Base-by-base conservation (phyloP, 768 basidiomycete genomes). In the Russula foetens region DNA sequence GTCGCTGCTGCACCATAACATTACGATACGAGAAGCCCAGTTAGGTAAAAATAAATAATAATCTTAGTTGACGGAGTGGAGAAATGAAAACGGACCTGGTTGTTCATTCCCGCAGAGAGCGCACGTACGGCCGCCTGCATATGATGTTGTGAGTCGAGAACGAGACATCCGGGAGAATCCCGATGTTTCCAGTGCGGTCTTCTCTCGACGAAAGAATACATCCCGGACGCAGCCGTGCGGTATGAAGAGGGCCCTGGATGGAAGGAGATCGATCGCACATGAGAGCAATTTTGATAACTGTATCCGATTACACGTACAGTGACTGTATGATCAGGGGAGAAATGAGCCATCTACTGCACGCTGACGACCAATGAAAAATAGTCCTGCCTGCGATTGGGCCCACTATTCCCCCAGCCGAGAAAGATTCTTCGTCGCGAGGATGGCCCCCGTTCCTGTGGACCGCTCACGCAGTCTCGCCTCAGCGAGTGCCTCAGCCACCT, bases 391-490 rank as follows among this genome's bases (percentile, higher is more conserved):
- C 15, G 19, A 45, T 28, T 21, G 54, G 15, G 26, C 26, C 21
- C n/a, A 17, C 35, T 24, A 15, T n/a, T 17, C 17, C 24, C 35
- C 38, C 9, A n/a, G 17, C 19, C 14, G 31, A 24, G 11, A 38
- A 6, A 41, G 46, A n/a, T 33, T 7, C 48, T 51, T 51, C 39
- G 31, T 49, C 24, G 53, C 41, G 26, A 50, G 9, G 24, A 21
- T 26, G 33, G 57, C 15, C 23, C 31, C 4, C 28, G 48, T 61
- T 45, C 54, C 60, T 38, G 49, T 51, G 54, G 59, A 49, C 24
- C 21, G n/a, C 38, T 31, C 21, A 38, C n/a, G n/a, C n/a, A n/a
- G n/a, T n/a, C 9, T 35, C 49, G 41, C 59, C 28, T 46, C 31
- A 15, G 4, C 14, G 12, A 33, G 39, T 33, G 41, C 43, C 44